phyloP scores from a whole-genome alignment of 2,329 filamentous ascomycete species.

The Clathrospora elynae region DNA sequence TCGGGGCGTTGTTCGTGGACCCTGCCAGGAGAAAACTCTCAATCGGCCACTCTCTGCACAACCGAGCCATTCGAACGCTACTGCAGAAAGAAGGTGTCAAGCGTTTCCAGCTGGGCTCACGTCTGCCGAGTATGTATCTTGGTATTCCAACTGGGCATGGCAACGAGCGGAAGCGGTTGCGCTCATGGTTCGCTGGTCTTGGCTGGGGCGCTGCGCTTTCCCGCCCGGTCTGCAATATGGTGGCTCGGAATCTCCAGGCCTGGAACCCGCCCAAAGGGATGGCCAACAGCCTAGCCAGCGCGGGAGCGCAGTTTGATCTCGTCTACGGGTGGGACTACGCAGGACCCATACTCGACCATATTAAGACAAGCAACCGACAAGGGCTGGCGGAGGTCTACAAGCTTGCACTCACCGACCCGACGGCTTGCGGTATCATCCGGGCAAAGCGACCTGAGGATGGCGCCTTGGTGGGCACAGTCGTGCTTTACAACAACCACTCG shows the following conservation, averaged over 20 bases:
- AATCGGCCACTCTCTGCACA: slow-evolving; percentile 87
- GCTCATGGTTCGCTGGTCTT: slow-evolving; percentile 86
- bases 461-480: slow-evolving; percentile 75
- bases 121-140: slow-evolving; percentile 82
- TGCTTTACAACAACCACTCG: slow-evolving; percentile 75
- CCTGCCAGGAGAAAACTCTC: slow-evolving; percentile 83
- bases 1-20: slow-evolving; percentile 89
- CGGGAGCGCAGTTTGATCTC: slow-evolving; percentile 79
- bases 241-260: slow-evolving; percentile 70
- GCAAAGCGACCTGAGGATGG: slow-evolving; percentile 73
- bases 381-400: slow-evolving; percentile 81
- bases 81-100: slow-evolving; percentile 73
- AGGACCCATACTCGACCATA: slow-evolving; percentile 73
- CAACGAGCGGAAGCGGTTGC: slow-evolving; percentile 63
- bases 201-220: slow-evolving; percentile 80
- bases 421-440: slow-evolving; percentile 79
- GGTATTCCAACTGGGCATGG: slow-evolving; percentile 76
- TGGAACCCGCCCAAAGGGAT: slow-evolving; percentile 81
- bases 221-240: slow-evolving; percentile 70
- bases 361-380: slow-evolving; percentile 73
- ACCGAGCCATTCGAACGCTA: slow-evolving; percentile 78
- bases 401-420: slow-evolving; percentile 71
- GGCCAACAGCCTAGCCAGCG: slow-evolving; percentile 71
- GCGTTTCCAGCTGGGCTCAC: slow-evolving; percentile 79
- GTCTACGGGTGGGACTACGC: slow-evolving; percentile 80